Conservation (phyloP, 805 yeast genomes). For the Yarrowia porcina region DNA sequence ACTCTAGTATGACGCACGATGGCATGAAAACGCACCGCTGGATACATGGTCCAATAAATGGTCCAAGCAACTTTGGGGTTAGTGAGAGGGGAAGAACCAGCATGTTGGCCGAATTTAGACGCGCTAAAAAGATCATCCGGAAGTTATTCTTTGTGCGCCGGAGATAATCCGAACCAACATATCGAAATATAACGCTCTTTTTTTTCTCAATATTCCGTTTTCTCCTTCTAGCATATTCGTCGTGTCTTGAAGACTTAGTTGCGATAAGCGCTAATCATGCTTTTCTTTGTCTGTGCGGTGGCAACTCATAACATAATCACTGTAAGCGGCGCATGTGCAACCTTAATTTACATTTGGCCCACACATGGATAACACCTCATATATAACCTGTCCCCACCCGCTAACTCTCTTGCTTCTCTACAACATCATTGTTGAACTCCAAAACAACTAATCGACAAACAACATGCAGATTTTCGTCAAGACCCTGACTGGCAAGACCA, state of each 20-base stretch:
- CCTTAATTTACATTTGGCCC: neutral
- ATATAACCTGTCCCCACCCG: constrained; percentile 22
- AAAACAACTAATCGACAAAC: neutral
- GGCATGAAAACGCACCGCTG: neutral
- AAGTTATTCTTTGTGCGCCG: too few relatives aligned
- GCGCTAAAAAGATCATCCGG: too few relatives aligned
- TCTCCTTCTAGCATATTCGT: neutral
- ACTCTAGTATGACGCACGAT: neutral
- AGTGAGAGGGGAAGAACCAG: neutral
- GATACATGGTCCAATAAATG: neutral
- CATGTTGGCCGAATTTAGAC: too few relatives aligned
- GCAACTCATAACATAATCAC: constrained; percentile 23
- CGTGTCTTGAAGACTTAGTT: neutral
- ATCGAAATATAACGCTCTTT: too few relatives aligned
- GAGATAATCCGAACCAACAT: too few relatives aligned
- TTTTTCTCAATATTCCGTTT: neutral
- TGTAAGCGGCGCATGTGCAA: constrained; percentile 19
- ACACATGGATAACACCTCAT: constrained; percentile 23
- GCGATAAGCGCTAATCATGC: constrained; percentile 22
- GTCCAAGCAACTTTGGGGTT: neutral
- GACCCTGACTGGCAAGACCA: constrained; percentile 86
- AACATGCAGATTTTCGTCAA: constrained; percentile 71
- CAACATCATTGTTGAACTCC: neutral
- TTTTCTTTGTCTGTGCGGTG: constrained; percentile 22
- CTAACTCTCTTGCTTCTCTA: constrained; percentile 5